A percentile compares a stretch with the other conserved stretches of the same genome.
These are phyloP conservation scores for Primulina eburnea DNA, from an alignment of 257 asterid species.

Conservation along the genomic window DNA sequence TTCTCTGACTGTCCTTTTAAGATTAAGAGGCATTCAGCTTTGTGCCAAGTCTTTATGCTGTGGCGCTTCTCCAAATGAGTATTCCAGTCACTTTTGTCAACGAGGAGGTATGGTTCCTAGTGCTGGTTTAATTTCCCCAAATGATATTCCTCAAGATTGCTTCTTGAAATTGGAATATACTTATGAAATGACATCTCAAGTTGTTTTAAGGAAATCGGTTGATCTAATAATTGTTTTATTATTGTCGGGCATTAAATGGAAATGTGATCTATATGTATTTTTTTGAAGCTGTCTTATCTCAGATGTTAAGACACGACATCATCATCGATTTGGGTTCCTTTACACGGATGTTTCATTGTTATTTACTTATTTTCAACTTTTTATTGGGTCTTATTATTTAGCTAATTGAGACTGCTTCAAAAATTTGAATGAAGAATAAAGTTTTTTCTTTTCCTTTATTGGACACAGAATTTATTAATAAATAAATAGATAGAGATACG, in stretches of 20 bases:
- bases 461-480: not conserved
- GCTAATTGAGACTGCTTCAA: conserved; percentile 1
- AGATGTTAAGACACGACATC: not conserved
- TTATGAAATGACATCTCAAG: not conserved
- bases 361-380: not conserved
- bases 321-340: not conserved
- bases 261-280: conserved; percentile 4
- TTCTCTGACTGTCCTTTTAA: conserved; percentile 52
- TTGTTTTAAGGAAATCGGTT: not conserved
- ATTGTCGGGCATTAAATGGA: not conserved
- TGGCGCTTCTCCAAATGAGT: conserved; percentile 34
- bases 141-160: not conserved
- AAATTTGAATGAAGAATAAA: not conserved
- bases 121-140: conserved; percentile 11
- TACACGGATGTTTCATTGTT: not conserved
- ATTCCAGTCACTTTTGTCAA: conserved; percentile 24
- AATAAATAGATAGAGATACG: no score
- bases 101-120: conserved; percentile 48
- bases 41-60: conserved; percentile 65
- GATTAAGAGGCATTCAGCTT: conserved; percentile 71
- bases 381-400: not conserved
- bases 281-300: not conserved
- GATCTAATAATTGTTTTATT: not conserved
- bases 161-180: not conserved
- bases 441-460: not conserved